Conservation (phyloP, 2,329 filamentous ascomycete species). For the Phaeoacremonium minimum region DNA sequence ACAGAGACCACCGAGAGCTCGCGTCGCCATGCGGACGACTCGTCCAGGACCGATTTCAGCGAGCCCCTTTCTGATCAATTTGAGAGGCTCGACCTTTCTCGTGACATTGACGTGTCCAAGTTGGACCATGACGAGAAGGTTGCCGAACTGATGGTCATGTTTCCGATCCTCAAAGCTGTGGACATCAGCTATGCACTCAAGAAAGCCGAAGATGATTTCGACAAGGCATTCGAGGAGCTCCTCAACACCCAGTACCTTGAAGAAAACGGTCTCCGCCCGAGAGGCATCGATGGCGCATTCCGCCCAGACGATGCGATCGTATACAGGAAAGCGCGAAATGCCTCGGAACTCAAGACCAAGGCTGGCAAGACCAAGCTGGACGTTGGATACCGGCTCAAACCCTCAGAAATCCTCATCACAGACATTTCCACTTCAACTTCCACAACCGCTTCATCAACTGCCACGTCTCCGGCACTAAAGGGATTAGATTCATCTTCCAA, state of each 20-base stretch:
- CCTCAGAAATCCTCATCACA: background rate
- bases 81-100: constrained; percentile 17
- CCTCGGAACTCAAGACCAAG: constrained; percentile 3
- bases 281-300: constrained; percentile 80
- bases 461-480: constrained; percentile 11
- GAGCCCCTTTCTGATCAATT: constrained; percentile 7
- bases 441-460: no score
- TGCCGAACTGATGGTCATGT: constrained; percentile 62
- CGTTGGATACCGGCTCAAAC: constrained; percentile 7
- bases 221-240: constrained; percentile 71
- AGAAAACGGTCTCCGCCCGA: constrained; percentile 57
- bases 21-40: constrained; percentile 5
- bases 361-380: constrained; percentile 6
- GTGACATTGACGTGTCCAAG: constrained; percentile 24
- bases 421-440: no score
- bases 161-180: constrained; percentile 62
- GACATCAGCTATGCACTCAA: constrained; percentile 64
- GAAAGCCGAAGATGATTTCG: constrained; percentile 63
- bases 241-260: constrained; percentile 76
- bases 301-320: constrained; percentile 42
- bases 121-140: constrained; percentile 60
- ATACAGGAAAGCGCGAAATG: constrained; percentile 20
- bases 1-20: constrained; percentile 5
- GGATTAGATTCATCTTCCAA: constrained; percentile 6
- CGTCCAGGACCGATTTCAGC: constrained; percentile 9